Base-by-base conservation (phyloP, 495 filamentous ascomycete genomes). In the Podospora sp. region DNA sequence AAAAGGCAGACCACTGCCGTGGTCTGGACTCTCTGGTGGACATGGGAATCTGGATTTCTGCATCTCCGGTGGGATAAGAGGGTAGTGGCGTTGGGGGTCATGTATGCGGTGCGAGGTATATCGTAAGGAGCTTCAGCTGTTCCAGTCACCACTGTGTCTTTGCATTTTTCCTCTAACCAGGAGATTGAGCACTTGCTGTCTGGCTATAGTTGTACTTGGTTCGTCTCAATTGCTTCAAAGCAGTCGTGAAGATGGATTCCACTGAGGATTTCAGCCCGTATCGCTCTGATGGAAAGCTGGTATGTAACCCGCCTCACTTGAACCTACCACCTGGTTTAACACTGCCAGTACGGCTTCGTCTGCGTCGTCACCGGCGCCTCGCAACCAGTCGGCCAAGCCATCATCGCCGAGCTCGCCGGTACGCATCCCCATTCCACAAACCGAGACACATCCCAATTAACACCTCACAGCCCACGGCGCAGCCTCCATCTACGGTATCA, bases 331-430 rank as follows among this genome's bases (percentile, higher is more conserved):
- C 9, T 11, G 14, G 2, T 27, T 49, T 52, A 18, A 60, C 40
- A n/a, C 27, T 46, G 24, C 20, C 52, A 83, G 83, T 86, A 88
- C 74, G 86, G 86, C 56, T 88, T 89, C 66, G 83, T 89, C 27
- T 89, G 86, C 69, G 83, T 89, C 6, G 86, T 89, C 4, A 87
- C 86, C 7, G 85, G 86, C 7, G 83, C 86, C 20, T 83, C 81
- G 0, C 83, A 86, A 69, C 81, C 86, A 0, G 79, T 88, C 22
- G 87, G 86, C 16, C 80, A 82, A 72, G 86, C 86, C 35, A 88
- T 89, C 60, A 80, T 84, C 18, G 66, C 72, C 20, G 86, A 89
- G 70, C 75, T 88, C 11, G 86, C 86, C 63, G 82, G 85, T 86
- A 60, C 67, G 77, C 50, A 26, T 49, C 50, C 24, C 36, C 53